Base-by-base conservation (phyloP, 1,284 basidiomycete species). In the Hypsizygus ulmarius region DNA sequence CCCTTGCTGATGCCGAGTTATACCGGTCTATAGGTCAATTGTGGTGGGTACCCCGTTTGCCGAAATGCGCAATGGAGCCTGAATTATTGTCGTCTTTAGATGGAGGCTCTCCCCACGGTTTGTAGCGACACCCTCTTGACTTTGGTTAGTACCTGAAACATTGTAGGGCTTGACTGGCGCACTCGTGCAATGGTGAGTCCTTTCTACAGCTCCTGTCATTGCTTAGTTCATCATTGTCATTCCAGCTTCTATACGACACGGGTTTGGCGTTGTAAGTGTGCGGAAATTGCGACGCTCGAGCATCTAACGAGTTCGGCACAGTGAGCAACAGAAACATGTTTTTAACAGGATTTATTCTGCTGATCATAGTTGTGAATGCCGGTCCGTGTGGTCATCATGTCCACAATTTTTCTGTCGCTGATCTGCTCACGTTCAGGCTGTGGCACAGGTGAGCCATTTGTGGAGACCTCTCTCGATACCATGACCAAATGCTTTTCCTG, bases 311-410 rank as follows among this genome's bases (percentile, higher is more conserved):
- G 32, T 1, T 5, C 5, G 6, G 8, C 10, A 27, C 16, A 65
- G 62, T 67, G 51, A 66, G 65, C 56, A 59, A 62, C 32, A 59
- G 56, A 19, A 63, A 56, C 34, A 33, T 45, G 7, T 27, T 56
- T n/a, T 29, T 65, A 25, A 64, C 64, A 0, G 62, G 52, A 11
- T 30, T 56, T 3, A 59, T 64, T 5, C 16, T 64, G 19, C 3
- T 57, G 0, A 50, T 66, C 3, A 54, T 65, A 1, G 5, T 65
- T n/a, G 61, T 57, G 0, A 61, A 58, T 16, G 51, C 59, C n/a
- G 55, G 63, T 64, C 28, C 36, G 59, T 32, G 14, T 8, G 28
- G 28, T 14, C 5, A 2, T 41, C 8, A 25, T 11, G 18, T 45
- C 0, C 3, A 10, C 43, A 15, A 15, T 12, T 16, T 8, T 7